Evolutionary conservation across 306 rosid genomes (phyloP), one percentile per base, ranked within the genome.

Genomic region (Hippophae gyantsensis): DNA sequence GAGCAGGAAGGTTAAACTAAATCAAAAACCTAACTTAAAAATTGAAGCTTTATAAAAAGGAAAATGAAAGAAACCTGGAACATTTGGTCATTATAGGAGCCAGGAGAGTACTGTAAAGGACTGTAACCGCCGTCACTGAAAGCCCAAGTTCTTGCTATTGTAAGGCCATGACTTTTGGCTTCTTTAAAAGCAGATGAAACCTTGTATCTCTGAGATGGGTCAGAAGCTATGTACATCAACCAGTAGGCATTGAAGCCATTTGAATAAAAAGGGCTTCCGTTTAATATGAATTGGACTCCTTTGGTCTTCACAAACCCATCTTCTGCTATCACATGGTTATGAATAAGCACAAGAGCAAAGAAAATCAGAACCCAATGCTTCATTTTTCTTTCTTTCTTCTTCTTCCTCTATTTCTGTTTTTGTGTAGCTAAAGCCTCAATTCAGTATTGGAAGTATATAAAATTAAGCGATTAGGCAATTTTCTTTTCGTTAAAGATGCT

Each of bases 201-300:
- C 25, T 84, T 86, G 78, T 53, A 60, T 75, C 89, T 84, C 70
- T 84, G 89, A 9, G 95, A 85, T 3, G 90, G 77, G 57, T 93
- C 97, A 18, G 97, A 77, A 10, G 89, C 97, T 51, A 81, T 3
- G 53, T 75, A 86, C 99, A 86, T 88, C 8, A 93, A 52, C 99
- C 99, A 93, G 64, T 93, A 93, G 7, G 97, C 97, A 74, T 93
- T 93, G 51, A 88, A 93, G 13, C 99, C 99, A 45, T 93, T 63
- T 23, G 85, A 94, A 64, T 93, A 88, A 63, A 60, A 88, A 5
- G 99, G 94, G 47, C 74, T 67, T 2, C 90, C 99, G 13, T 93
- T 84, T 50, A 88, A 57, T 27, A 70, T 26, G 42, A 93, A 71
- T 56, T 86, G 96, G 7, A 80, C 74, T 46, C 99, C 99, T 63